Base-by-base conservation (phyloP, 2,329 filamentous ascomycete species). In the Drechslerella coelobrocha region DNA sequence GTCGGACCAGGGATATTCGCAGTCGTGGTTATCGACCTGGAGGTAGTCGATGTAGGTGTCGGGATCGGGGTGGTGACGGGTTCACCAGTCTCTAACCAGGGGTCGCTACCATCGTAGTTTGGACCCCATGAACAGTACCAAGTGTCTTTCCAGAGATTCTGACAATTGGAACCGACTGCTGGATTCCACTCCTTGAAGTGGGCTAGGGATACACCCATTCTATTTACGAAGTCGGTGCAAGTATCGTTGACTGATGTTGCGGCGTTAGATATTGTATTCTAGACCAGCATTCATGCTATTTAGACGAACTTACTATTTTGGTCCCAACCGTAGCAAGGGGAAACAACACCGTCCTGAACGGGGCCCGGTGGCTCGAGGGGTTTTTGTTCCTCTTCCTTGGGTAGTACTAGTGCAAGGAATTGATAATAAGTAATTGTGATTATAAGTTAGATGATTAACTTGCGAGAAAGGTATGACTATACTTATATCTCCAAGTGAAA, bases 161-260 rank as follows among this genome's bases (percentile, higher is more conserved):
- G 31, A 31, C 61, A 66, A 66, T 66, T 45, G 21, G 53, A 52
- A 21, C 61, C 61, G 31, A 66, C 54, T 43, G 61, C 61, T 57
- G 61, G 61, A 31, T 66, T 66, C 61, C 61, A 66, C 48, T 66
- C 47, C 43, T 57, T 59, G 48, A 66, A 66, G 34, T 53, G 61
- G 19, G 52, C 52, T 52, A 66, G 52, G n/a, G 61, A 57, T 53
- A 66, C 6, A 41, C 68, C 41, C 9, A 52, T 47, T 51, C 50
- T 62, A 21, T 21, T 55, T 55, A 55, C 47, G 17, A 73, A 56
- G 23, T 50, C 41, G 34, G 31, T 37, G 50, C 72, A 72, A 26
- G 41, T 71, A 31, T 68, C 69, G 1, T 54, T 61, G 23, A 48
- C 51, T 56, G 24, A 43, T 51, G 9, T 63, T 52, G 48, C 51